These are phyloP conservation scores for Solanum ahanhuiri DNA, from an alignment of 257 asterid species.

Conservation along the genomic window DNA sequence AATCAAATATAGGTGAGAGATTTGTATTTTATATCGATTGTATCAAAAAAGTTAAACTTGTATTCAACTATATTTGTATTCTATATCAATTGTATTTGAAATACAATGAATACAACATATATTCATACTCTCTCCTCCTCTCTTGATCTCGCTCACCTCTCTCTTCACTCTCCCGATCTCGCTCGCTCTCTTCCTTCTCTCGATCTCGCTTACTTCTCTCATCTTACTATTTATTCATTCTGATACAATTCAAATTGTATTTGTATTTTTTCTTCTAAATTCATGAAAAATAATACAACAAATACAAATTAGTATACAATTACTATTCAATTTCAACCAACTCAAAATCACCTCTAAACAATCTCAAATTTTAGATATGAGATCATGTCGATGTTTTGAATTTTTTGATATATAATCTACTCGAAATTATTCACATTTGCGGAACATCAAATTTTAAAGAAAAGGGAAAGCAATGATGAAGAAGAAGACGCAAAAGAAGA, in stretches of 20 bases:
- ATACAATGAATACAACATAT: not conserved
- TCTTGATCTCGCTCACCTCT: not conserved
- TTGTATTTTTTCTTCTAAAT: too few species aligned
- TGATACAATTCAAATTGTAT: not conserved
- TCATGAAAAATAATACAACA: too few species aligned
- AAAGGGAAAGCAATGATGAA: not conserved
- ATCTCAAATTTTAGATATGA: not conserved
- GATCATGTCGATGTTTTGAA: not conserved
- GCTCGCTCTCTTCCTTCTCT: not conserved
- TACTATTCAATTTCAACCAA: not conserved
- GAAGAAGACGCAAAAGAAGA: not conserved
- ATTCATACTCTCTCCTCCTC: not conserved
- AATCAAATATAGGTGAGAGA: not conserved
- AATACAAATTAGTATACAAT: too few species aligned
- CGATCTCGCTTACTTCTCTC: not conserved
- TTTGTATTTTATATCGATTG: not conserved
- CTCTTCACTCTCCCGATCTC: not conserved
- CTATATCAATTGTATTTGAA: not conserved
- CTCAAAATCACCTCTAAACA: not conserved
- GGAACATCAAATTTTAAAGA: not conserved
- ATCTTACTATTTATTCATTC: not conserved
- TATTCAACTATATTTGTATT: not conserved
- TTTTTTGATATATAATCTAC: not conserved
- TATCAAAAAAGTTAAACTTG: too few species aligned
- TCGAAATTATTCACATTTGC: not conserved